A percentile compares a stretch with the other conserved stretches of the same genome.
Conservation (phyloP, 805 yeast species). For the Jamesozyma lodderae region DNA sequence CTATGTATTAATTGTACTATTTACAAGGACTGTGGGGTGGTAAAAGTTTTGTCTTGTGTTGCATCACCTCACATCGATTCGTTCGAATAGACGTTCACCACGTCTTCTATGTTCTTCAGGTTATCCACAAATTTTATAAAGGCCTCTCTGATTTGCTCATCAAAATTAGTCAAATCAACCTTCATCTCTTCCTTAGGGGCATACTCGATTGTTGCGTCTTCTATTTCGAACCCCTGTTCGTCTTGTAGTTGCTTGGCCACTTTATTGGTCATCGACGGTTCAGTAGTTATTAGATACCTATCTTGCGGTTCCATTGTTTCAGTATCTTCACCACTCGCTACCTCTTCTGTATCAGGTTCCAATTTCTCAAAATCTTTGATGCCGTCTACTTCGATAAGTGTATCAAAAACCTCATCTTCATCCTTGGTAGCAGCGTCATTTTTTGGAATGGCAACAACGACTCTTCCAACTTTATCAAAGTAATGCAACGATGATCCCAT, state of each 20-base stretch:
- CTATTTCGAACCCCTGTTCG: constrained; percentile 2
- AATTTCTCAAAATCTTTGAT: constrained; percentile 68
- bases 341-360: constrained; percentile 21
- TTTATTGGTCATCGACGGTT: constrained; percentile 50
- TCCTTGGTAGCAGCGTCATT: constrained; percentile 36
- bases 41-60: neutral
- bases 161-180: constrained; percentile 40
- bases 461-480: constrained; percentile 71
- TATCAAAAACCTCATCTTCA: constrained; percentile 63
- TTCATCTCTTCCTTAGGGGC: constrained; percentile 53
- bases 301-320: constrained; percentile 29
- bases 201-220: constrained; percentile 34
- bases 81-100: constrained; percentile 71
- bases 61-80: constrained; percentile 6
- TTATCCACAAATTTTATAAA: constrained; percentile 49
- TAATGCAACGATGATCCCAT: constrained; percentile 70
- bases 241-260: constrained; percentile 44
- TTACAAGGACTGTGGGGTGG: neutral
- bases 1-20: neutral
- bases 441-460: constrained; percentile 40
- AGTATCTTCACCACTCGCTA: neutral
- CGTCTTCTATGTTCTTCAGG: constrained; percentile 77
- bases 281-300: constrained; percentile 42
- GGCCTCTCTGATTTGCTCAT: constrained; percentile 42
- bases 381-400: constrained; percentile 59